A percentile compares a stretch with the other conserved stretches of the same genome.
Conservation (phyloP, 164 flowering plant species). For the Nymphaea thermarum region DNA sequence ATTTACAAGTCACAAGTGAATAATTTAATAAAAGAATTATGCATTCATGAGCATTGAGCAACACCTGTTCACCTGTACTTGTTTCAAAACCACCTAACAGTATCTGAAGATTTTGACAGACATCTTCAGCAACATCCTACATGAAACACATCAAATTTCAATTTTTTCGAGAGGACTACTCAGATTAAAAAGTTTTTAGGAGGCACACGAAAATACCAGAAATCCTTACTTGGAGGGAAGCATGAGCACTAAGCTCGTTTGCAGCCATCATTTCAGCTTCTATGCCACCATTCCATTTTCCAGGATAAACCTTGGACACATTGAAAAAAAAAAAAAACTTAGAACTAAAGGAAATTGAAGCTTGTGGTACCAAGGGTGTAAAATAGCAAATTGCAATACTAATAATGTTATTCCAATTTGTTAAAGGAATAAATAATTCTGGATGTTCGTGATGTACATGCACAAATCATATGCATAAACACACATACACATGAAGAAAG, state of each 20-base stretch:
- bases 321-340: background rate
- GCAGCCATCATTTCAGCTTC: slow-evolving; percentile 99
- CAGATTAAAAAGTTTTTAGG: too few species aligned
- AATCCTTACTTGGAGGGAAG: slow-evolving; percentile 60
- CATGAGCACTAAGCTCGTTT: slow-evolving; percentile 77
- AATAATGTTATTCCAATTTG: too few species aligned
- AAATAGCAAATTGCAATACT: too few species aligned
- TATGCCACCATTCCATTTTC: slow-evolving; percentile 59
- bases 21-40: background rate
- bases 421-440: too few species aligned
- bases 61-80: slow-evolving; percentile 88
- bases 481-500: too few species aligned
- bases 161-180: too few species aligned
- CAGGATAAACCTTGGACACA: slow-evolving; percentile 75
- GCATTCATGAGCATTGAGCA: background rate
- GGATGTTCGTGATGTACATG: too few species aligned
- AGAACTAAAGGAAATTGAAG: background rate
- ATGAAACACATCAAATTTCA: background rate
- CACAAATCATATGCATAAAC: too few species aligned
- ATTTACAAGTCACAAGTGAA: background rate
- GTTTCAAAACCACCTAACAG: slow-evolving; percentile 95
- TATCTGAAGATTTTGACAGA: slow-evolving; percentile 45
- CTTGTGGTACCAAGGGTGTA: too few species aligned
- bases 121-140: slow-evolving; percentile 45
- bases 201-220: background rate